These are phyloP conservation scores for Boletus edulis DNA, from an alignment of 768 basidiomycete species.

Conservation along the genomic window DNA sequence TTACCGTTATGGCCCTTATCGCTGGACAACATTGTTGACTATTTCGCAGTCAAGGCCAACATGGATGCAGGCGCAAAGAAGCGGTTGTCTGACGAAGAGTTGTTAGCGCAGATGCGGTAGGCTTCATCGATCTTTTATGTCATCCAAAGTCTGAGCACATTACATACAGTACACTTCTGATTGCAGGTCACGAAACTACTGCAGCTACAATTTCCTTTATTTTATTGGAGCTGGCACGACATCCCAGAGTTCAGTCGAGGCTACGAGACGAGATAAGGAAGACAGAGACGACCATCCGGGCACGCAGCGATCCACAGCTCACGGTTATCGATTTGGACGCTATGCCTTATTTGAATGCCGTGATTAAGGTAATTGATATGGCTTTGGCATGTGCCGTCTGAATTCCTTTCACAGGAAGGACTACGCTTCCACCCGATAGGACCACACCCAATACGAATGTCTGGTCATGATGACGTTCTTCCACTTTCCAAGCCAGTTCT, in stretches of 20 bases:
- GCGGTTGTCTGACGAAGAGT: conserved; percentile 12
- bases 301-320: not conserved
- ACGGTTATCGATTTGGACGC: conserved; percentile 40
- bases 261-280: conserved; percentile 41
- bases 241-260: conserved; percentile 53
- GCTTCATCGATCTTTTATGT: not conserved
- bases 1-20: not conserved
- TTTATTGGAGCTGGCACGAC: conserved; percentile 54
- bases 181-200: conserved; percentile 58
- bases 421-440: conserved; percentile 46
- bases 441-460: conserved; percentile 52
- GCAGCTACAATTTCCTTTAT: conserved; percentile 56
- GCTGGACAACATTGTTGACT: not conserved
- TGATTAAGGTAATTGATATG: conserved; percentile 29
- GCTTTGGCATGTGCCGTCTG: conserved; percentile 9
- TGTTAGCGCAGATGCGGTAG: conserved; percentile 13
- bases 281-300: not conserved
- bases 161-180: conserved; percentile 36
- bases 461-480: conserved; percentile 50
- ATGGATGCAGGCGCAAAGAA: conserved; percentile 17
- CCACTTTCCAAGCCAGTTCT: conserved; percentile 54
- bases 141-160: no score
- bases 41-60: conserved; percentile 17
- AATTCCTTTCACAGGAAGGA: conserved; percentile 36
- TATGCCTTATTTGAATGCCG: conserved; percentile 44